A percentile compares a stretch with the other conserved stretches of the same genome.
Evolutionary conservation across 257 asterid genomes (phyloP).

Genomic region (Cinchona pubescens): DNA sequence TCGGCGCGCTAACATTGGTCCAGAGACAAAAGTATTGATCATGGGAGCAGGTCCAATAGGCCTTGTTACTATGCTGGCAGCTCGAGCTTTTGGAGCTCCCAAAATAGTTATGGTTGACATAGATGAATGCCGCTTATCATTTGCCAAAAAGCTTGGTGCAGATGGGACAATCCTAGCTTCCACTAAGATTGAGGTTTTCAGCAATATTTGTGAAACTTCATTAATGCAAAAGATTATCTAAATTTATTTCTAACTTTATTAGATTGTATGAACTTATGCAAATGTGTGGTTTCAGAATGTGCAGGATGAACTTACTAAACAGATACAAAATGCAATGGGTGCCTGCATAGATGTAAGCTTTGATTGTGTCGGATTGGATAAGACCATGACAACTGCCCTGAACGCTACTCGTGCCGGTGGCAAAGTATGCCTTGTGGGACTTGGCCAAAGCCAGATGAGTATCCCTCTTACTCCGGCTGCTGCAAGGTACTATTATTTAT

Average conservation of each 20-base stretch:
- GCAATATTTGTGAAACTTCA: slow-evolving; percentile 1
- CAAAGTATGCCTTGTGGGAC: slow-evolving; percentile 90
- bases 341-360: slow-evolving; percentile 47
- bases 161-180: slow-evolving; percentile 67
- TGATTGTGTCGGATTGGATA: slow-evolving; percentile 84
- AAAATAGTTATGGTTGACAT: slow-evolving; percentile 71
- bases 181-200: slow-evolving; percentile 47
- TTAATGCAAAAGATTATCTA: not conserved
- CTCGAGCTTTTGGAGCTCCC: slow-evolving; percentile 92
- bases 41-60: slow-evolving; percentile 97
- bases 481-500: slow-evolving; percentile 50
- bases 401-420: slow-evolving; percentile 79
- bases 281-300: slow-evolving; percentile 48
- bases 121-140: slow-evolving; percentile 67
- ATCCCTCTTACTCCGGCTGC: slow-evolving; percentile 89
- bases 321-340: slow-evolving; percentile 68
- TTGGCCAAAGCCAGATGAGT: slow-evolving; percentile 74
- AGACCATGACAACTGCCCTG: slow-evolving; percentile 89
- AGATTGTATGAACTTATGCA: not conserved
- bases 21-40: slow-evolving; percentile 75
- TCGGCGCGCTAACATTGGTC: slow-evolving; percentile 81
- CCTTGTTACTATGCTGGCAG: slow-evolving; percentile 72
- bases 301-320: slow-evolving; percentile 50
- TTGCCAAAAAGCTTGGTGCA: slow-evolving; percentile 82
- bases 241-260: not conserved